These are phyloP conservation scores for Boletales sp. DNA, from an alignment of 768 basidiomycete species.

Conservation along the genomic window DNA sequence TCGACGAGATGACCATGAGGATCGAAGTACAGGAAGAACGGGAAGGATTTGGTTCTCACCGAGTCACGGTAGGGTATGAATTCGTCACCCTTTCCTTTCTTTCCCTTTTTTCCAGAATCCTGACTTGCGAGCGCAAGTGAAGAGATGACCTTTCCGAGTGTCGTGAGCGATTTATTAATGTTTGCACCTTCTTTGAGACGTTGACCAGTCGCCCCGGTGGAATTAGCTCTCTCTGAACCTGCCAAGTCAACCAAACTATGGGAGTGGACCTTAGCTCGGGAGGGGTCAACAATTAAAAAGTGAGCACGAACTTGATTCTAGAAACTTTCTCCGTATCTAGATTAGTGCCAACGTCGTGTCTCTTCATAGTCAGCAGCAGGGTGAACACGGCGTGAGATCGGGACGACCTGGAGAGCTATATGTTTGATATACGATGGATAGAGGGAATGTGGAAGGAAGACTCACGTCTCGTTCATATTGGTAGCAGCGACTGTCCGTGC, in stretches of 20 bases:
- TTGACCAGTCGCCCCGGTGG: slow-evolving; percentile 95
- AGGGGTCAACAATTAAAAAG: background rate
- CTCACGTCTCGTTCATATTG: slow-evolving; percentile 98
- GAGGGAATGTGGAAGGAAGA: slow-evolving; percentile 6
- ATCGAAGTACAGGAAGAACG: background rate
- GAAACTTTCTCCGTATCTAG: slow-evolving; percentile 99
- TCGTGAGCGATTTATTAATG: slow-evolving; percentile 98
- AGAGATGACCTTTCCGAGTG: slow-evolving; percentile 96
- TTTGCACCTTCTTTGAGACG: slow-evolving; percentile 97
- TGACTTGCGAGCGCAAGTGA: slow-evolving; percentile 65
- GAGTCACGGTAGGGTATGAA: slow-evolving; percentile 98
- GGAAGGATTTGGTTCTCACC: slow-evolving; percentile 42
- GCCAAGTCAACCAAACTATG: slow-evolving; percentile 89
- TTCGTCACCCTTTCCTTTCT: slow-evolving; percentile 87
- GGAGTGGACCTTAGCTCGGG: slow-evolving; percentile 8
- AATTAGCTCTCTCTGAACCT: slow-evolving; percentile 95
- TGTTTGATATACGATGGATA: slow-evolving; percentile 1
- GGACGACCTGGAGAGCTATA: slow-evolving; percentile 59
- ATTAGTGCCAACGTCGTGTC: slow-evolving; percentile 77
- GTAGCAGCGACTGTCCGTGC: slow-evolving; percentile 98
- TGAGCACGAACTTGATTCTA: slow-evolving; percentile 69
- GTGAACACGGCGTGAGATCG: slow-evolving; percentile 99
- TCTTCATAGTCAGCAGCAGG: slow-evolving; percentile 88
- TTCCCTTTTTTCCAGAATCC: slow-evolving; percentile 72
- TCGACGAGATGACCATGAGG: slow-evolving; percentile 5